Conservation (phyloP, 2,329 filamentous ascomycete genomes). For the Clonostachys rosea region DNA sequence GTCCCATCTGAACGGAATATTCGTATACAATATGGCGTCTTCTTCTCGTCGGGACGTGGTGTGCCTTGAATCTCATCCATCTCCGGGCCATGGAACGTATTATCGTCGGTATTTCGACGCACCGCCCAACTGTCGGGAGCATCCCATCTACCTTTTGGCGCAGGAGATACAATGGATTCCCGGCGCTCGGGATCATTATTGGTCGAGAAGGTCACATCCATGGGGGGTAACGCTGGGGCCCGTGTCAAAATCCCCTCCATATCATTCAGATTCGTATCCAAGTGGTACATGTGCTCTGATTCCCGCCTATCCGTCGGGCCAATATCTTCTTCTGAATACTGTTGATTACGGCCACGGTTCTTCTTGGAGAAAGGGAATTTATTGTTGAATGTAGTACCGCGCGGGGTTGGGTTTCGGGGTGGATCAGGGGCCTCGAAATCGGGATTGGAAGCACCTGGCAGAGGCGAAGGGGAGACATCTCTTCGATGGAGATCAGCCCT, state of each 20-base stretch:
- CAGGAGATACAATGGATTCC: conserved; percentile 21
- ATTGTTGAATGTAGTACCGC: conserved; percentile 55
- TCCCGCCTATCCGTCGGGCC: conserved; percentile 56
- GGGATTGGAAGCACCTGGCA: conserved; percentile 17
- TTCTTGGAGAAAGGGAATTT: conserved; percentile 60
- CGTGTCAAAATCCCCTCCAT: conserved; percentile 88
- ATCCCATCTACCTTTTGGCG: conserved; percentile 68
- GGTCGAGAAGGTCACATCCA: conserved; percentile 50
- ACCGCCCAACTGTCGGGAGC: conserved; percentile 97
- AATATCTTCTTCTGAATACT: conserved; percentile 54
- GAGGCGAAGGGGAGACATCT: conserved; percentile 29
- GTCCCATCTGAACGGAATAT: conserved; percentile 93
- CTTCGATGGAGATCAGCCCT: conserved; percentile 37
- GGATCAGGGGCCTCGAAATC: conserved; percentile 19
- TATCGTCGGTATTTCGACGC: conserved; percentile 65
- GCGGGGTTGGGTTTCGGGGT: conserved; percentile 12
- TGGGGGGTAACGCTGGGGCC: conserved; percentile 65
- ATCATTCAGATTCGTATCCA: conserved; percentile 84
- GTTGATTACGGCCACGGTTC: conserved; percentile 37
- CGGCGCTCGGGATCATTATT: conserved; percentile 36
- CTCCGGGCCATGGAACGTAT: conserved; percentile 50
- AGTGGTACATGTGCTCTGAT: conserved; percentile 58
- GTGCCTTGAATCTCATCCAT: conserved; percentile 64
- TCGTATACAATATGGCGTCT: conserved; percentile 81
- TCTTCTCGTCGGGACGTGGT: conserved; percentile 69